Evolutionary conservation across 2,329 filamentous ascomycete genomes (phyloP), one percentile per base, ranked within the genome.

Genomic region (Penicillium sp.): DNA sequence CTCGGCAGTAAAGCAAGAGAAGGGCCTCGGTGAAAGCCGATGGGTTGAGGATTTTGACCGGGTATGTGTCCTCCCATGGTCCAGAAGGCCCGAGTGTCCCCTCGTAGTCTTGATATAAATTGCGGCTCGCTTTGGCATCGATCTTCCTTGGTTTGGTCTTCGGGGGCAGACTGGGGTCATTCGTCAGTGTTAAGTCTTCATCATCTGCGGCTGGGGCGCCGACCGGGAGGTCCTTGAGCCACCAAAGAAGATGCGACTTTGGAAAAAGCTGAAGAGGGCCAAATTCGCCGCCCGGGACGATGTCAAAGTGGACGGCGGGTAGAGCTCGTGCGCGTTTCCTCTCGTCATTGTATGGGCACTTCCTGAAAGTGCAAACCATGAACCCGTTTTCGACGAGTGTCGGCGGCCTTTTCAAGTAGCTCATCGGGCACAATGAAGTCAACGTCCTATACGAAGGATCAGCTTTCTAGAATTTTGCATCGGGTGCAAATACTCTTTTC

Each of bases 1-100:
- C 47, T 3, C 47, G 47, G 14, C 47, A 49, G 36, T 28, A 28
- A 14, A 39, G 47, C 6, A 31, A n/a, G 10, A 49, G 13, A 4
- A 42, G 3, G 3, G 47, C 47, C 16, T 49, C 47, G n/a, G 47
- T 49, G 36, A 49, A 39, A 3, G 47, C 40, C 3, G 34, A 14
- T 5, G 36, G 36, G 14, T 48, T 48, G 19, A 48, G 21, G 3
- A 48, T 48, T 19, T 37, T 48, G 7, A 48, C 39, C 5, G 45
- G 45, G 26, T 48, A 37, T 3, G 23, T 33, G 8, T 48, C 33
- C 9, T 23, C 5, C 45, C 45, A 48, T 29, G 45, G 33, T 5
- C 45, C 45, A 16, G 26, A 36, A 13, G 29, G 23, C 10, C 45
- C 45, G 5, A 39, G 5, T 2, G 5, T 7, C 16, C 23, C 36